A percentile compares a stretch with the other conserved stretches of the same genome.
phyloP scores from a whole-genome alignment of 305 asterid species.

The Salvia sclarea region DNA sequence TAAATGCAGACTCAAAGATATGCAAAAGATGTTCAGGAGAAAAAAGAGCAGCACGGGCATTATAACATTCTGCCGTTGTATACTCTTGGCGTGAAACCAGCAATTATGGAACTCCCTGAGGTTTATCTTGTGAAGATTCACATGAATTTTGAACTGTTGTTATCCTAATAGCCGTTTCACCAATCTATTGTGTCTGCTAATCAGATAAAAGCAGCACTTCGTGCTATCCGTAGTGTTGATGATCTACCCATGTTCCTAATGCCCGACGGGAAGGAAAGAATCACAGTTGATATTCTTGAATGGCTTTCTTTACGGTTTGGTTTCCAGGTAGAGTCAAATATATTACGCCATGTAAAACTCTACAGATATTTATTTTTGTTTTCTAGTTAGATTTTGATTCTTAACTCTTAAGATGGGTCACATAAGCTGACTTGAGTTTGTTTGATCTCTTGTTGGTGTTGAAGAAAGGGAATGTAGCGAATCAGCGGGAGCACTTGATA shows the following conservation, averaged over 20 bases:
- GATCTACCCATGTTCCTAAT: conserved; percentile 65
- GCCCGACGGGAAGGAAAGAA: conserved; percentile 60
- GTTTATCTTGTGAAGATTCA: conserved; percentile 40
- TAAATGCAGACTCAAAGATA: conserved; percentile 62
- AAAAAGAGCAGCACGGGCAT: conserved; percentile 76
- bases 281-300: conserved; percentile 77
- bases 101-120: conserved; percentile 96
- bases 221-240: conserved; percentile 65
- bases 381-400: conserved; percentile 11
- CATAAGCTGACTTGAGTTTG: conserved; percentile 33
- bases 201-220: conserved; percentile 85
- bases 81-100: conserved; percentile 84
- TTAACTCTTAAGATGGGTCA: conserved; percentile 30
- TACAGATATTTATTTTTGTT: background rate
- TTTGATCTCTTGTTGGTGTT: conserved; percentile 40
- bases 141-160: conserved; percentile 18
- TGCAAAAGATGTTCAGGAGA: conserved; percentile 89
- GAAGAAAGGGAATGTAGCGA: conserved; percentile 97
- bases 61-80: conserved; percentile 91
- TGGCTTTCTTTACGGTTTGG: conserved; percentile 96
- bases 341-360: background rate
- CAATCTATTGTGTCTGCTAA: conserved; percentile 29
- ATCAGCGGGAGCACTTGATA: conserved; percentile 97
- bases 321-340: conserved; percentile 71
- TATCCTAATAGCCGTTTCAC: conserved; percentile 8